A percentile compares a stretch with the other conserved stretches of the same genome.
Conservation (phyloP, 2,329 filamentous ascomycete genomes). For the Ophiostoma ips region DNA sequence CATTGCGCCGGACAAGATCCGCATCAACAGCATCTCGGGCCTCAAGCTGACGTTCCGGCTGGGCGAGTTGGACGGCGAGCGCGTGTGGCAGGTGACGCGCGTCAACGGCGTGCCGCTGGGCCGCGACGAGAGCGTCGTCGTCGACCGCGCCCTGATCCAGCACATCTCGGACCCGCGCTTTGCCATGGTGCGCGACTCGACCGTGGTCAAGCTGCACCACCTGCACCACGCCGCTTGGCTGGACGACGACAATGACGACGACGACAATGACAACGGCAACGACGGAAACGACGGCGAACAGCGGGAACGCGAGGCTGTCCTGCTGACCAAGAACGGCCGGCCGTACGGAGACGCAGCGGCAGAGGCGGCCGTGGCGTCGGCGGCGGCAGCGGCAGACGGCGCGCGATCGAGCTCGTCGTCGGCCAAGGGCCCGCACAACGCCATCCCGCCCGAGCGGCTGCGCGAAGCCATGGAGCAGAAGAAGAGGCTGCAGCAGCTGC, state of each 20-base stretch:
- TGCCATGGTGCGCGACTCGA: constrained; percentile 57
- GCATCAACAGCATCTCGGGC: constrained; percentile 39
- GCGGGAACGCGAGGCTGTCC: not conserved
- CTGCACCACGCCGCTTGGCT: constrained; percentile 57
- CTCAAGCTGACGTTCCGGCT: constrained; percentile 54
- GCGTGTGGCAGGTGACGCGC: constrained; percentile 58
- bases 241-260: constrained; percentile 3
- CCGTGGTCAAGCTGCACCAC: constrained; percentile 23
- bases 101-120: constrained; percentile 72
- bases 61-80: constrained; percentile 35
- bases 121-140: constrained; percentile 73
- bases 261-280: not conserved
- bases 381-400: too few relatives aligned
- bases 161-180: constrained; percentile 76
- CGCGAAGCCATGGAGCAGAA: not conserved
- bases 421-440: not conserved
- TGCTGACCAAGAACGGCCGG: not conserved
- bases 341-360: too few relatives aligned
- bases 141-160: constrained; percentile 61
- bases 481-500: too few relatives aligned
- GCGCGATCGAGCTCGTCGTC: too few relatives aligned
- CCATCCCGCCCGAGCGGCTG: not conserved
- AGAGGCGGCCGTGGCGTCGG: too few relatives aligned
- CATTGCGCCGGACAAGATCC: constrained; percentile 30
- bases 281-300: not conserved